phyloP scores from a whole-genome alignment of 2,329 filamentous ascomycete species.

The Fusarium ambrosium region DNA sequence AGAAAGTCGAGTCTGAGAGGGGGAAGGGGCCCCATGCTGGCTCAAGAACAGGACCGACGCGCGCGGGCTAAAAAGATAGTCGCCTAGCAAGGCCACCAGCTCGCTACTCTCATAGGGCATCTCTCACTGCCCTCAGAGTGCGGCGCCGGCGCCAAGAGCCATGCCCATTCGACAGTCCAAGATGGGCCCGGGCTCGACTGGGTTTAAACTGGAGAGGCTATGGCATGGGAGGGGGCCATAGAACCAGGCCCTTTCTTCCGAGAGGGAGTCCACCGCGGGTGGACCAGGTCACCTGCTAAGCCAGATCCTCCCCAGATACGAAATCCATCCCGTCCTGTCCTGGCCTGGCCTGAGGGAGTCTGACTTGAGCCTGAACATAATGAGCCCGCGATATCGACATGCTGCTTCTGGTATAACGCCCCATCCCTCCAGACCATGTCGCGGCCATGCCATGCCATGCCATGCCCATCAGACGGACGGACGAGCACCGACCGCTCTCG shows the following conservation, averaged over 20 bases:
- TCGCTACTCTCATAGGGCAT: slow-evolving; percentile 45
- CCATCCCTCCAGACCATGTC: slow-evolving; percentile 12
- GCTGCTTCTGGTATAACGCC: slow-evolving; percentile 31
- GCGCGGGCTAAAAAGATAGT: slow-evolving; percentile 40
- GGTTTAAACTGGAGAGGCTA: slow-evolving; percentile 35
- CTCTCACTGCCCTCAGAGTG: slow-evolving; percentile 24
- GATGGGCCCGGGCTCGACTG: slow-evolving; percentile 25
- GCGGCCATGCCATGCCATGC: slow-evolving; percentile 5
- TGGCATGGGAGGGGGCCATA: slow-evolving; percentile 33
- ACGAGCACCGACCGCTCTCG: slow-evolving; percentile 10
- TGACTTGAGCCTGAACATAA: slow-evolving; percentile 26
- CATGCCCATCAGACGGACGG: slow-evolving; percentile 17
- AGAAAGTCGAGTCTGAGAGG: slow-evolving; percentile 17
- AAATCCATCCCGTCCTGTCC: slow-evolving; percentile 35
- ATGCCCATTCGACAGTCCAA: slow-evolving; percentile 44
- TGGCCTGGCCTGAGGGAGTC: slow-evolving; percentile 11
- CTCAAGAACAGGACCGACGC: slow-evolving; percentile 29
- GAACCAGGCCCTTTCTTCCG: slow-evolving; percentile 36
- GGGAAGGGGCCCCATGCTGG: slow-evolving; percentile 5
- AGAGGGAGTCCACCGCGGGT: slow-evolving; percentile 38
- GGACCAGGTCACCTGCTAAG: slow-evolving; percentile 46
- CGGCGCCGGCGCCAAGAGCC: slow-evolving; percentile 36
- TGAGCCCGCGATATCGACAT: slow-evolving; percentile 37
- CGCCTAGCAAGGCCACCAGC: slow-evolving; percentile 36
- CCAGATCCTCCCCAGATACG: slow-evolving; percentile 47